Percentiles rank a stretch among this genome's conserved stretches.
These are phyloP conservation scores for Lecanoromycetidae sp. DNA, from an alignment of 2,329 filamentous ascomycete genomes.

Conservation along the genomic window DNA sequence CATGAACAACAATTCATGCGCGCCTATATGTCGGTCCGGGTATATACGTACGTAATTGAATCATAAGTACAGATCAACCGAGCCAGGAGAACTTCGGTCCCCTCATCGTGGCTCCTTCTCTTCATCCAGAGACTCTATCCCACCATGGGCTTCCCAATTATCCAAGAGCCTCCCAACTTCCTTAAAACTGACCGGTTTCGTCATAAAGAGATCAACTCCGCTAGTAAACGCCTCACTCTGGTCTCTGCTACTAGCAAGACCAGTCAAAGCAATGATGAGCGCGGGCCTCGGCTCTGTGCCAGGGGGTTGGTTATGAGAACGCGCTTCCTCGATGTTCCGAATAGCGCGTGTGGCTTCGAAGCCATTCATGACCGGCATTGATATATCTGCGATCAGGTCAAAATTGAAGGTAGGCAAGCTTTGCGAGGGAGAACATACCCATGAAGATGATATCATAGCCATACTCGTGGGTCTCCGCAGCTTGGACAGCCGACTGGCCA, in stretches of 20 bases:
- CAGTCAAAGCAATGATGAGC: slow-evolving; percentile 36
- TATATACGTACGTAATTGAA: too few species aligned
- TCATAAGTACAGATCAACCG: too few species aligned
- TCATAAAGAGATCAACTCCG: slow-evolving; percentile 36
- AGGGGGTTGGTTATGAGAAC: background rate
- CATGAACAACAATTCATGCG: too few species aligned
- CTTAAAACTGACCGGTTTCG: slow-evolving; percentile 36
- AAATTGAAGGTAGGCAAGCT: background rate
- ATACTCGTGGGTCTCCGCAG: slow-evolving; percentile 22
- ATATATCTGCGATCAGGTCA: slow-evolving; percentile 26
- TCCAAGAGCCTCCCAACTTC: slow-evolving; percentile 31
- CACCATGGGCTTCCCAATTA: slow-evolving; percentile 23
- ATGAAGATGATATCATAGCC: slow-evolving; percentile 35
- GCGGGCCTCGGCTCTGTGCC: slow-evolving; percentile 17
- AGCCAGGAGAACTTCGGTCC: too few species aligned
- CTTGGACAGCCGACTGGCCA: slow-evolving; percentile 33
- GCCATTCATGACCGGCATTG: slow-evolving; percentile 37
- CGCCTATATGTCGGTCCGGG: too few species aligned
- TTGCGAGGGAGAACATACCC: slow-evolving; percentile 17
- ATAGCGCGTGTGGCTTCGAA: slow-evolving; percentile 34
- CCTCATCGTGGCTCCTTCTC: too few species aligned
- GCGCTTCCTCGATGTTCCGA: slow-evolving; percentile 23
- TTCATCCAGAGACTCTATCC: slow-evolving; percentile 1
- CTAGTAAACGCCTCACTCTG: slow-evolving; percentile 32
- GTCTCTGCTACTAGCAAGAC: slow-evolving; percentile 32